Percentiles rank a stretch among this genome's conserved stretches.
Evolutionary conservation across 768 basidiomycete species (phyloP).

Genomic region (Leccinum uliginosum): DNA sequence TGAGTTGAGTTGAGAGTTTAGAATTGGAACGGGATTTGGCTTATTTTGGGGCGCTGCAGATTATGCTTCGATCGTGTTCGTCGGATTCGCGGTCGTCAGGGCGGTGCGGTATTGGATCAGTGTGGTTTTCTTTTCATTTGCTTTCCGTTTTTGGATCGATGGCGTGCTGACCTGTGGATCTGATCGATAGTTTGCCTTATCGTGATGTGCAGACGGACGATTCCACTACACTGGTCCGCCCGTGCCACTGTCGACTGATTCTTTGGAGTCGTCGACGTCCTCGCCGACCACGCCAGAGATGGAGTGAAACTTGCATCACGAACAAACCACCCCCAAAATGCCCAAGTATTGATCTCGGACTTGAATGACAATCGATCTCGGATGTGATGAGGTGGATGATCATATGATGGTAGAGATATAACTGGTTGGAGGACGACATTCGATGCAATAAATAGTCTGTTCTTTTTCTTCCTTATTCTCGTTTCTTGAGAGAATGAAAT

Average conservation of each 20-base stretch:
- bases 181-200: too few relatives aligned
- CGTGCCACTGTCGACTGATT: conserved; percentile 24
- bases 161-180: not conserved
- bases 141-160: not conserved
- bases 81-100: conserved; percentile 56
- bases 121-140: conserved; percentile 14
- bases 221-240: conserved; percentile 44
- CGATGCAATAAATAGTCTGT: not conserved
- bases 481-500: not conserved
- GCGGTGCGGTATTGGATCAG: conserved; percentile 58
- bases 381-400: not conserved
- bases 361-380: not conserved
- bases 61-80: conserved; percentile 64
- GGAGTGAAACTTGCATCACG: conserved; percentile 1
- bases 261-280: not conserved
- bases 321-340: not conserved
- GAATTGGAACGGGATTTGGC: not conserved
- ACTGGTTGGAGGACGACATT: too few relatives aligned
- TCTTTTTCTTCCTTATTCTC: not conserved
- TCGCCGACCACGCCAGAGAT: conserved; percentile 1
- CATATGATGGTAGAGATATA: too few relatives aligned
- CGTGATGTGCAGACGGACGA: conserved; percentile 34
- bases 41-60: conserved; percentile 33
- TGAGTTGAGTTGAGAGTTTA: conserved; percentile 39
- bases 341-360: not conserved